These are phyloP conservation scores for Fusarium acutatum DNA, from an alignment of 2,329 filamentous ascomycete genomes.

Conservation along the genomic window DNA sequence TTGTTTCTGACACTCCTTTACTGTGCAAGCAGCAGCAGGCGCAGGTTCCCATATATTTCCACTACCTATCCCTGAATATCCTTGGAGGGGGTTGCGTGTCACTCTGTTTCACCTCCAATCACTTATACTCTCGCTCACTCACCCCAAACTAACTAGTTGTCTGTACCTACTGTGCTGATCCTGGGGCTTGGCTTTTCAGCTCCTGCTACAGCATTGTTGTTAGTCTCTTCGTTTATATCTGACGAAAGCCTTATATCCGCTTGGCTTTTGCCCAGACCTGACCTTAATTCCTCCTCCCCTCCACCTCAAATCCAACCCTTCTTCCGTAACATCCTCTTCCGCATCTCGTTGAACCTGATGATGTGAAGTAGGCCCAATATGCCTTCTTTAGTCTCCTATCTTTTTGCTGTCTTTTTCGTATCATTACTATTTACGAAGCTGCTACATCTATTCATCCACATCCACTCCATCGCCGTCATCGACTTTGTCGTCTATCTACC, in stretches of 20 bases:
- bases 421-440: slow-evolving; percentile 41
- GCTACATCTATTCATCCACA: slow-evolving; percentile 40
- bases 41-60: neutral
- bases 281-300: slow-evolving; percentile 9
- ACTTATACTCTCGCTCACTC: neutral
- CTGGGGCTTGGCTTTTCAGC: slow-evolving; percentile 19
- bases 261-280: slow-evolving; percentile 35
- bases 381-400: slow-evolving; percentile 38
- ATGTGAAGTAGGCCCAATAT: slow-evolving; percentile 35
- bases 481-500: slow-evolving; percentile 44
- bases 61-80: neutral
- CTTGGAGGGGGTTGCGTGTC: slow-evolving; percentile 30
- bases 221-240: slow-evolving; percentile 6
- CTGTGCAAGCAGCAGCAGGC: neutral
- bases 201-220: neutral
- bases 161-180: slow-evolving; percentile 2
- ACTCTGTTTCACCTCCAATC: slow-evolving; percentile 28
- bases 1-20: neutral
- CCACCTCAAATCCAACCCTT: neutral
- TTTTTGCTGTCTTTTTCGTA: slow-evolving; percentile 42
- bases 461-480: slow-evolving; percentile 33
- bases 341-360: slow-evolving; percentile 4
- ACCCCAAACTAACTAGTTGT: neutral
- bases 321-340: neutral
- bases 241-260: slow-evolving; percentile 28